Evolutionary conservation across 2,329 filamentous ascomycete species (phyloP).

Genomic region (Xylariaceae sp.): DNA sequence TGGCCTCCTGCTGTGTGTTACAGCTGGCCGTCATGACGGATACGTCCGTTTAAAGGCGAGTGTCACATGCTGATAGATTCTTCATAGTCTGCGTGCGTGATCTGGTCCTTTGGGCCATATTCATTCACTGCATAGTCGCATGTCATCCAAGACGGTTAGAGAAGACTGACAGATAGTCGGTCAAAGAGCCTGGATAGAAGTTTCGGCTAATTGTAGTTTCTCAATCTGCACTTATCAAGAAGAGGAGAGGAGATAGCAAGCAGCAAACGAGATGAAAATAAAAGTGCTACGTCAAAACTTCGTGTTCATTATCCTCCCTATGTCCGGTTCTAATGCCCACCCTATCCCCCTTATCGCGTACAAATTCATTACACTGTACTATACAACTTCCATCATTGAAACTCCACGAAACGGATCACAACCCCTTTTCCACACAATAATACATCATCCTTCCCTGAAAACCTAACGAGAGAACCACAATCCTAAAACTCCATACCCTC

Average conservation of each 20-base stretch:
- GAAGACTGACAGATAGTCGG: no score
- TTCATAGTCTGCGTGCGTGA: no score
- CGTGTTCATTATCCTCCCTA: not conserved
- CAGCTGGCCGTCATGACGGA: not conserved
- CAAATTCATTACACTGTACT: not conserved
- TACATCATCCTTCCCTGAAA: not conserved
- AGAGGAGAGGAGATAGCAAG: not conserved
- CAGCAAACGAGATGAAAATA: not conserved
- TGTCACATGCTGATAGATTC: no score
- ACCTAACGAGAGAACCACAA: not conserved
- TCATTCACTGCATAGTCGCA: not conserved
- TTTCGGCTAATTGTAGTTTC: no score
- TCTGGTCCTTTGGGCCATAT: not conserved
- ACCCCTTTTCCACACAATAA: not conserved
- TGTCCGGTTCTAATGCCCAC: no score
- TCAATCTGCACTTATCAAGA: no score
- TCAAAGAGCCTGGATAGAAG: no score
- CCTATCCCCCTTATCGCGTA: no score
- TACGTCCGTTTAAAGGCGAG: not conserved
- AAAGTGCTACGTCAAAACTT: not conserved
- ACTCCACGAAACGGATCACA: not conserved
- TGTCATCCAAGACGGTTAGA: not conserved
- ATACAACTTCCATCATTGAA: slow-evolving; percentile 1
- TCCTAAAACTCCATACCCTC: slow-evolving; percentile 48
- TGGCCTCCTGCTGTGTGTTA: no score